These are phyloP conservation scores for Aristolochia contorta DNA, from an alignment of 164 flowering plant species.

Conservation along the genomic window DNA sequence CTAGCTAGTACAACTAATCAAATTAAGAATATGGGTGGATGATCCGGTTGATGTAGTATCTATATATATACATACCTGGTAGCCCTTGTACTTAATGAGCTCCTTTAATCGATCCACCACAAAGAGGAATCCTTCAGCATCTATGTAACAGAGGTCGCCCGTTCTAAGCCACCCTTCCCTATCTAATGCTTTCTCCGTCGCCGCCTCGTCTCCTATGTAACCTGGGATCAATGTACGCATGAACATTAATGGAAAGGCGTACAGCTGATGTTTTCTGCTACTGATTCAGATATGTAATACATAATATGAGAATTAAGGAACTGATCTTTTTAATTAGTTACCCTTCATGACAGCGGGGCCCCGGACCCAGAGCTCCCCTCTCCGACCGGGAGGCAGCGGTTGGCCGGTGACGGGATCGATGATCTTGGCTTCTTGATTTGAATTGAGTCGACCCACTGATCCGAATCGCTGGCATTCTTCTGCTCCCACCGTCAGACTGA, in stretches of 20 bases:
- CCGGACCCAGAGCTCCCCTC: conserved; percentile 91
- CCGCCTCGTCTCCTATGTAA: conserved; percentile 69
- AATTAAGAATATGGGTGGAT: no score
- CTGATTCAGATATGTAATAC: no score
- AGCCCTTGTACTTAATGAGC: conserved; percentile 63
- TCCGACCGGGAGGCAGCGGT: conserved; percentile 57
- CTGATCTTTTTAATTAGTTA: conserved; percentile 9
- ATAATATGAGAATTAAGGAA: no score
- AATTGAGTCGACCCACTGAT: conserved; percentile 76
- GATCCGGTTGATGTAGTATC: no score
- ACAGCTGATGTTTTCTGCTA: no score
- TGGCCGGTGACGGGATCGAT: conserved; percentile 57
- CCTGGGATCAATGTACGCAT: conserved; percentile 40
- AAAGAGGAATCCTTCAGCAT: conserved; percentile 43
- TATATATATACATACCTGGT: conserved; percentile 48
- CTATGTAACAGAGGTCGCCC: conserved; percentile 69
- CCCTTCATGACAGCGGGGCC: conserved; percentile 95
- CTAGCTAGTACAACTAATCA: background rate
- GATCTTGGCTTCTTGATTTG: conserved; percentile 85
- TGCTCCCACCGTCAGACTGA: conserved; percentile 86
- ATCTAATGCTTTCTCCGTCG: conserved; percentile 47
- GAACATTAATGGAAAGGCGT: no score
- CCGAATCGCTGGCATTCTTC: conserved; percentile 64
- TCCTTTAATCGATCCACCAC: conserved; percentile 72
- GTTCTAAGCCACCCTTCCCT: conserved; percentile 59